A percentile compares a stretch with the other conserved stretches of the same genome.
These are phyloP conservation scores for Eremochloa ophiuroides DNA, from an alignment of 176 grass and related monocot genomes.

Conservation along the genomic window DNA sequence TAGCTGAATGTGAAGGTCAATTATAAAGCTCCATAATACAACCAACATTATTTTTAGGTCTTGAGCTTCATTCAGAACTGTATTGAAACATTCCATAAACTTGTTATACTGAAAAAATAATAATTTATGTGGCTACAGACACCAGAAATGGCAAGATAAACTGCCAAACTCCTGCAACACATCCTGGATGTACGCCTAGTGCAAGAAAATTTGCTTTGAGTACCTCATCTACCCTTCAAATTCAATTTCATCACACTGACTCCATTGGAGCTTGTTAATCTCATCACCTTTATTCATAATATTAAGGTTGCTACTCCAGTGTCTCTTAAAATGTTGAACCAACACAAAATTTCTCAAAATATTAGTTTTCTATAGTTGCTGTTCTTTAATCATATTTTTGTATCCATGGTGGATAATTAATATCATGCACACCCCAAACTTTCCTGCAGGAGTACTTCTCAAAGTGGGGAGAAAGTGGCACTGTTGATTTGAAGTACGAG, in stretches of 20 bases:
- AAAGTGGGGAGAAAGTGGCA: conserved; percentile 94
- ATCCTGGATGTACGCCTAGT: not conserved
- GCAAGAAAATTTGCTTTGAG: not conserved
- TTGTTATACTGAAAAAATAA: not conserved
- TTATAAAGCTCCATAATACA: not conserved
- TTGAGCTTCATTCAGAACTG: not conserved
- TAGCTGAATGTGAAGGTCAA: not conserved
- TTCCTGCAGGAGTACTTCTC: conserved; percentile 86
- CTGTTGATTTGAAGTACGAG: conserved; percentile 91
- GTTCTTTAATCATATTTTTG: not conserved
- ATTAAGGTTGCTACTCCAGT: not conserved
- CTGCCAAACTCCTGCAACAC: too few species aligned
- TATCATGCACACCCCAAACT: not conserved
- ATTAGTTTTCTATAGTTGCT: not conserved
- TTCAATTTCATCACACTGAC: not conserved
- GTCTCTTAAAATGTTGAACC: not conserved
- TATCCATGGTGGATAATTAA: not conserved
- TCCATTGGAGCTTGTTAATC: not conserved
- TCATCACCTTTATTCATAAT: not conserved
- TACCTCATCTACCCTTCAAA: not conserved
- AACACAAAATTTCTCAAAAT: not conserved
- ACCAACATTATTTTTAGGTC: not conserved
- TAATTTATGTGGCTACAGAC: not conserved
- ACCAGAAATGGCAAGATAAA: not conserved
- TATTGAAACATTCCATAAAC: not conserved